A percentile compares a stretch with the other conserved stretches of the same genome.
These are phyloP conservation scores for Aspergillus chevalieri DNA, from an alignment of 2,329 filamentous ascomycete genomes.

Conservation along the genomic window DNA sequence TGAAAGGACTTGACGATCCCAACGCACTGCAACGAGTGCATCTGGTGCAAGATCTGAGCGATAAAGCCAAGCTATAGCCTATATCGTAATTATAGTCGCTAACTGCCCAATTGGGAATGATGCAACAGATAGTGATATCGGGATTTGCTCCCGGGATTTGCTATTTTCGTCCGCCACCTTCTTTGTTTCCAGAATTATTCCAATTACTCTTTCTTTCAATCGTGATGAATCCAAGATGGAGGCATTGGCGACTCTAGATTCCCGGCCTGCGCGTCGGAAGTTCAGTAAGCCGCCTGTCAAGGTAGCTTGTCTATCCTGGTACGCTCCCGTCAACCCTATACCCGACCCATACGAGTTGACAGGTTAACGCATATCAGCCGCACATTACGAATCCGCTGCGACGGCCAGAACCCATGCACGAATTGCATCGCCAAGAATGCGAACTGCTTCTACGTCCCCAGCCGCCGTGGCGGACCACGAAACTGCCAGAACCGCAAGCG, in stretches of 20 bases:
- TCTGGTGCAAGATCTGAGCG: conserved; percentile 55
- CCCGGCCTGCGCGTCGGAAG: neutral
- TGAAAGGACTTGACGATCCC: neutral
- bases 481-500: conserved; percentile 1
- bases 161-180: neutral
- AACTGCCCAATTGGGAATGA: neutral
- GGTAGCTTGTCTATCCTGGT: conserved; percentile 48
- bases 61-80: no score
- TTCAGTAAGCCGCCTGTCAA: conserved; percentile 42
- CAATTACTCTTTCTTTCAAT: neutral
- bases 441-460: conserved; percentile 21
- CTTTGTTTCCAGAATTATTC: neutral
- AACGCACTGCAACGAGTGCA: neutral
- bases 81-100: neutral
- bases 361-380: conserved; percentile 28
- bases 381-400: conserved; percentile 43
- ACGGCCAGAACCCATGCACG: conserved; percentile 41
- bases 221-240: neutral
- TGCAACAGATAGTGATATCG: neutral
- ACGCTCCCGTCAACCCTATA: conserved; percentile 16
- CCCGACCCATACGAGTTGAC: conserved; percentile 1
- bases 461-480: conserved; percentile 19
- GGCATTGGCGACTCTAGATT: neutral
- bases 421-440: conserved; percentile 25
- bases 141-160: neutral